Base-by-base conservation (phyloP, 495 filamentous ascomycete species). In the Cladorrhinum samala region DNA sequence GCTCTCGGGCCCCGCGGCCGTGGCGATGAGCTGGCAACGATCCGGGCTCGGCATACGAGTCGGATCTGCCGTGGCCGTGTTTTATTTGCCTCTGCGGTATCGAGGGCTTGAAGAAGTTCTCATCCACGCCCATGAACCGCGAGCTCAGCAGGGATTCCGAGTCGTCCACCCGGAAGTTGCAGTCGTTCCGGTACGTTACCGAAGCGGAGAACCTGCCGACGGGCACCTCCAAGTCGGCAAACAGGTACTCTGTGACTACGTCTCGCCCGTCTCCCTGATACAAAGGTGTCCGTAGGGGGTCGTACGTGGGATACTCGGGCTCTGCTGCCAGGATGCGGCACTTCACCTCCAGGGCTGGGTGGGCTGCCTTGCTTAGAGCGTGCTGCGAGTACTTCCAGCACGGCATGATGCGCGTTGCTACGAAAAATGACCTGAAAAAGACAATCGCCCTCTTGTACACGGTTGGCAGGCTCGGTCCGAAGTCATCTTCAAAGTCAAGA, bases 401-500 rank as follows among this genome's bases (percentile, higher is more conserved):
- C 18, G 94, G 94, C 58, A 95, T 68, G 51, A 96, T 79, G 58
- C 86, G 87, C 21, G 88, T 81, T 48, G 85, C 87, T 13, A 89
- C 78, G 68, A 89, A 96, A n/a, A 98, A 77, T 8, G 90, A 91
- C 53, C 94, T 81, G 70, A 97, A 96, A 55, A 97, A 80, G 50
- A 97, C 85, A 55, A 98, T 93, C 60, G 83, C 85, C 71, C 92
- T 90, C 73, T 97, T 98, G 75, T 98, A 98, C 53, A 93, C 83
- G 19, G 88, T 92, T 3, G 93, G 90, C 44, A 96, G 73, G 17
- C 81, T 79, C 25, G 82, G 75, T 30, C 77, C 82, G 58, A 89
- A 79, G 57, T 93, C 88, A 14, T 83, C 77, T 3, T 17, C 21
- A 16, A 25, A 40, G 23, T 75, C 64, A 45, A 76, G 74, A n/a